phyloP scores from a whole-genome alignment of 1,284 basidiomycete genomes.

The Macrocystidia cucumis region DNA sequence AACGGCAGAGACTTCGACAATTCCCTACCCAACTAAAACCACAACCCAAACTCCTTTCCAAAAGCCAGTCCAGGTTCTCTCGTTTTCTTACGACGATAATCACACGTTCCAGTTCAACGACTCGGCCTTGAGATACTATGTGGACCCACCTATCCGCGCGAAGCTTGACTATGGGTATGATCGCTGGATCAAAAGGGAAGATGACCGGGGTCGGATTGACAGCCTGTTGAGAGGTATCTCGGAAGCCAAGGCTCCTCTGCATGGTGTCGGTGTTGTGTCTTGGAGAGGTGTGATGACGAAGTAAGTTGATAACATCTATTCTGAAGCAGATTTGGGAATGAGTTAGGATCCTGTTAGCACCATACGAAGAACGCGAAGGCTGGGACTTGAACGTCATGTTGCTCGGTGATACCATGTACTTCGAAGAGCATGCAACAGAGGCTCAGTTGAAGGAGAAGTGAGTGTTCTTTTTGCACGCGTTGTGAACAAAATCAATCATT shows the following conservation, averaged over 20 bases:
- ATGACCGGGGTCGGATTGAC: conserved; percentile 58
- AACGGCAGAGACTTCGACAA: conserved; percentile 2
- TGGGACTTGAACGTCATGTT: conserved; percentile 86
- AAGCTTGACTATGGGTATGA: conserved; percentile 62
- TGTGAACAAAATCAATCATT: conserved; percentile 6
- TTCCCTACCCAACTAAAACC: conserved; percentile 5
- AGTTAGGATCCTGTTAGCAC: conserved; percentile 63
- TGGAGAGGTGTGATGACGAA: conserved; percentile 94
- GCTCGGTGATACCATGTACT: conserved; percentile 70
- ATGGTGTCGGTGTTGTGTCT: conserved; percentile 56
- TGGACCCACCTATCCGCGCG: conserved; percentile 53
- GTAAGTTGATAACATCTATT: conserved; percentile 29
- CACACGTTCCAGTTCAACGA: conserved; percentile 56
- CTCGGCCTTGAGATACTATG: conserved; percentile 62
- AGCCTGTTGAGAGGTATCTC: conserved; percentile 49
- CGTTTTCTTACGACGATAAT: conserved; percentile 53
- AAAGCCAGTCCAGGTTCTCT: conserved; percentile 52
- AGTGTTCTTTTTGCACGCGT: conserved; percentile 13
- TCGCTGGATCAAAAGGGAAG: conserved; percentile 59
- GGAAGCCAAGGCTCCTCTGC: conserved; percentile 12
- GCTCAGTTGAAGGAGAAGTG: conserved; percentile 56
- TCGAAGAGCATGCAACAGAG: conserved; percentile 74
- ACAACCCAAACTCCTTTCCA: conserved; percentile 42
- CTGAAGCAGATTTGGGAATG: conserved; percentile 14
- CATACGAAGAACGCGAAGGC: conserved; percentile 73